These are phyloP conservation scores for Neotropicomus parvogracilis DNA, from an alignment of 1,284 basidiomycete species.

Conservation along the genomic window DNA sequence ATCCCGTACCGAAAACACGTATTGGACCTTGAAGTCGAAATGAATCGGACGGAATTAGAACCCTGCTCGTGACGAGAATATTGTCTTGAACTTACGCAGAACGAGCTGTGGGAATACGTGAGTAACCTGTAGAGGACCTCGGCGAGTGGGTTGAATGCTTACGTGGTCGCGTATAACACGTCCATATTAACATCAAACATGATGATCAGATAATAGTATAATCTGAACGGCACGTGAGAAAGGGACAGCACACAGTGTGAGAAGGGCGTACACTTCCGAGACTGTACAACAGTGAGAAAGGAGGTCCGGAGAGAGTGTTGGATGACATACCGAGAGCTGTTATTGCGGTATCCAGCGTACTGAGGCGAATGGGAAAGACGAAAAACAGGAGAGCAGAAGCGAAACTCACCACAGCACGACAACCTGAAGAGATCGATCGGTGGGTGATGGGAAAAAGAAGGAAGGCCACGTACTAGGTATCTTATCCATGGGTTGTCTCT, in stretches of 20 bases:
- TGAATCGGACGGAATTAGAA: constrained; percentile 1
- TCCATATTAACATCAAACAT: constrained; percentile 34
- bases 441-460: not conserved
- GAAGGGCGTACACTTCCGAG: constrained; percentile 34
- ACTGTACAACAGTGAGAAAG: constrained; percentile 25
- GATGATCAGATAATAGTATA: constrained; percentile 39
- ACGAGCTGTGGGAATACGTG: constrained; percentile 28
- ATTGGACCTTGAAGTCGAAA: constrained; percentile 30
- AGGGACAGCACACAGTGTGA: not conserved
- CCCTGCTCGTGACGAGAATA: not conserved
- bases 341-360: constrained; percentile 24
- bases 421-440: constrained; percentile 26
- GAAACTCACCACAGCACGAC: constrained; percentile 32
- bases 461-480: constrained; percentile 27
- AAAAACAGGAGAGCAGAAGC: not conserved
- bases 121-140: not conserved
- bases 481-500: constrained; percentile 29
- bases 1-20: constrained; percentile 33
- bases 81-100: constrained; percentile 33
- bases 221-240: constrained; percentile 18
- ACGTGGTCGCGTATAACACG: constrained; percentile 36
- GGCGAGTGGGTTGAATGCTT: constrained; percentile 7
- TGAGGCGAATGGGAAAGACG: constrained; percentile 3
- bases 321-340: constrained; percentile 21
- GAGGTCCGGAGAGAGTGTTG: not conserved